Evolutionary conservation across 1,284 basidiomycete genomes (phyloP), one percentile per base, ranked within the genome.

Genomic region (Ustilago esculenta): DNA sequence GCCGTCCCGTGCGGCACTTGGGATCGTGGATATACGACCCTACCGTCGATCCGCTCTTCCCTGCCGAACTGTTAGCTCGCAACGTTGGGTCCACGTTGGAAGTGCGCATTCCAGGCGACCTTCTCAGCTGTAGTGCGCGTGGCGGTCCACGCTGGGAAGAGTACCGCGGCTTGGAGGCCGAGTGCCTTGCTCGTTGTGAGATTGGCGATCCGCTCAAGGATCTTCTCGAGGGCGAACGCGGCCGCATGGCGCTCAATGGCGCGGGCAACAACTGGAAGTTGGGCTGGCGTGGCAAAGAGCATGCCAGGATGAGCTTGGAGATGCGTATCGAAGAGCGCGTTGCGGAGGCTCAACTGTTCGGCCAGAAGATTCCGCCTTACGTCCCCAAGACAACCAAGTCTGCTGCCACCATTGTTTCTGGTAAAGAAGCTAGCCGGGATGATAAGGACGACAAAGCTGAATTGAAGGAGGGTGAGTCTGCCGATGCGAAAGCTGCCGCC

Each of bases 11-110:
- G 23, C 69, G 64, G 2, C 79, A 81, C 39, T 63, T 81, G 4
- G 80, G 80, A 24, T 73, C 73, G 25, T 81, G 68, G 53, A 27
- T 73, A 15, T 81, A 81, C 60, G 76, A 80, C 32, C 56, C 75
- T 12, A 72, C 53, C 14, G 58, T 73, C 29, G 57, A 66, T 27
- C 73, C 77, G 8, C 63, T 76, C 3, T 59, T 81, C 23, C 77
- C 80, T 3, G 74, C 73, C 34, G 79, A 81, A 44, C 50, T 81
- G 32, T 60, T 81, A 27, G 68, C 72, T 7, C 53, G 58, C 37
- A 79, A 81, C 41, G 68, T 81, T 14, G 80, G 79, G 14, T 73
- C 77, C 2, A 81, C 79, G 0, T 29, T 81, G 18, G 80, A 81
- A 37, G 76, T 81, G 15, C 77, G 80, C 41, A 80, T 81, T 36